Evolutionary conservation across 2,329 filamentous ascomycete genomes (phyloP).

Genomic region (Fonsecaea monophora): DNA sequence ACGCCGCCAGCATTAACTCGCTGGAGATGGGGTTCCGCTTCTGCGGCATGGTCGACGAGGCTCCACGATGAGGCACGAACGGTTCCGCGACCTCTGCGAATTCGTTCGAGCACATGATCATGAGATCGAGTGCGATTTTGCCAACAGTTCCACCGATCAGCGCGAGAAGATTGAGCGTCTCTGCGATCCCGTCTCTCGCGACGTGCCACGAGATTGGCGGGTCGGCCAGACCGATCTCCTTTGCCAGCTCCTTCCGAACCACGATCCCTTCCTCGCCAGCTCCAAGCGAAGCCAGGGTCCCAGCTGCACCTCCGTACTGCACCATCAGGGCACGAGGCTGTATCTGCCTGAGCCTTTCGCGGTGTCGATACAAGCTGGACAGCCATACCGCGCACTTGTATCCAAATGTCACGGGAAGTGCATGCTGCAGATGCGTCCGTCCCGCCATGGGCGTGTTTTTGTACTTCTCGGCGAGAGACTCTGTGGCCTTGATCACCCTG

Average conservation of each 20-base stretch:
- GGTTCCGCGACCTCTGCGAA: conserved; percentile 62
- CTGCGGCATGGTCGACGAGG: conserved; percentile 64
- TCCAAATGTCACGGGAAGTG: conserved; percentile 63
- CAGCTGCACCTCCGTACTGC: conserved; percentile 64
- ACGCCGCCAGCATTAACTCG: conserved; percentile 62
- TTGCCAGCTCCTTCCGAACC: conserved; percentile 58
- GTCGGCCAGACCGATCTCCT: conserved; percentile 56
- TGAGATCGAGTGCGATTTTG: conserved; percentile 63
- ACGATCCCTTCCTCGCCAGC: conserved; percentile 55
- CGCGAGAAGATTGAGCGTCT: conserved; percentile 61
- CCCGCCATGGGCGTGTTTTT: conserved; percentile 64
- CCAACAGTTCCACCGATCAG: conserved; percentile 61
- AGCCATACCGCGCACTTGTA: conserved; percentile 65
- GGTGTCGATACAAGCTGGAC: conserved; percentile 57
- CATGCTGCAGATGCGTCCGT: conserved; percentile 65
- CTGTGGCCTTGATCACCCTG: conserved; percentile 53
- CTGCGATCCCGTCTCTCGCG: conserved; percentile 60
- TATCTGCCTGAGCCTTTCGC: conserved; percentile 57
- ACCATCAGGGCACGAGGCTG: conserved; percentile 57
- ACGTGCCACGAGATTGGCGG: conserved; percentile 66
- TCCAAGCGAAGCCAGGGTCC: conserved; percentile 61
- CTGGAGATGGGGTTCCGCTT: conserved; percentile 66
- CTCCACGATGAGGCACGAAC: conserved; percentile 61
- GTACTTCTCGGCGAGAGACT: conserved; percentile 54
- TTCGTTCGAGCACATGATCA: conserved; percentile 65